Evolutionary conservation across 2,329 filamentous ascomycete genomes (phyloP).

Genomic region (Colletotrichum sp.): DNA sequence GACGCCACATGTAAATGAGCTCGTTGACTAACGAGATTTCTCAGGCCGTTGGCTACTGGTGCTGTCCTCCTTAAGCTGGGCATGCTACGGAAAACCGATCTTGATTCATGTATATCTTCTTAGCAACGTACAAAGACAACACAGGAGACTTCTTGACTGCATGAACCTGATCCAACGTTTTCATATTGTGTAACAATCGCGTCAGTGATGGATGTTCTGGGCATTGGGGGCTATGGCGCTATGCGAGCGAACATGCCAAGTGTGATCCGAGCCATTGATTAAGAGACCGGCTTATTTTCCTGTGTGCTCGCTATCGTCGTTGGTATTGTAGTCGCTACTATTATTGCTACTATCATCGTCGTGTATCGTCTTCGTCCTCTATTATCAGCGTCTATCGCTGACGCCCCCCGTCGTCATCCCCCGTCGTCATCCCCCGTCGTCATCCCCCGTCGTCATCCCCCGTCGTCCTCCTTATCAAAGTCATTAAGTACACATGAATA

Average conservation of each 20-base stretch:
- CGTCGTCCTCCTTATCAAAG: too few relatives aligned
- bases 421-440: too few relatives aligned
- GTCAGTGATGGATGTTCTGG: neutral
- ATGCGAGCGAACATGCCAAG: neutral
- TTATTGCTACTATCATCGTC: too few relatives aligned
- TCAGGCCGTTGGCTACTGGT: neutral
- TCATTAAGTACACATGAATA: rapidly evolving
- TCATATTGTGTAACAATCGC: rapidly evolving
- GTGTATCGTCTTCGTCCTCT: too few relatives aligned
- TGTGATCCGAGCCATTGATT: rapidly evolving
- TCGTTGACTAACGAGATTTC: neutral
- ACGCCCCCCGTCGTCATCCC: too few relatives aligned
- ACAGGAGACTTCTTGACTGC: rapidly evolving
- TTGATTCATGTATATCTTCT: neutral
- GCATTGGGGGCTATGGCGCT: rapidly evolving
- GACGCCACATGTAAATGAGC: too few relatives aligned
- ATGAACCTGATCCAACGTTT: neutral
- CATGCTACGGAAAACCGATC: rapidly evolving
- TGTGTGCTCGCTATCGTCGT: too few relatives aligned
- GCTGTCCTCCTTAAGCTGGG: neutral
- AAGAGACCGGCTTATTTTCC: neutral
- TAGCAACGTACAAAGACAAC: neutral
- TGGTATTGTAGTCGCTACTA: too few relatives aligned
- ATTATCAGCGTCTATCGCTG: too few relatives aligned
- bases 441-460: too few relatives aligned